Conservation (phyloP, 208 protist genomes). For the Leptomonas pyrrhocoris region DNA sequence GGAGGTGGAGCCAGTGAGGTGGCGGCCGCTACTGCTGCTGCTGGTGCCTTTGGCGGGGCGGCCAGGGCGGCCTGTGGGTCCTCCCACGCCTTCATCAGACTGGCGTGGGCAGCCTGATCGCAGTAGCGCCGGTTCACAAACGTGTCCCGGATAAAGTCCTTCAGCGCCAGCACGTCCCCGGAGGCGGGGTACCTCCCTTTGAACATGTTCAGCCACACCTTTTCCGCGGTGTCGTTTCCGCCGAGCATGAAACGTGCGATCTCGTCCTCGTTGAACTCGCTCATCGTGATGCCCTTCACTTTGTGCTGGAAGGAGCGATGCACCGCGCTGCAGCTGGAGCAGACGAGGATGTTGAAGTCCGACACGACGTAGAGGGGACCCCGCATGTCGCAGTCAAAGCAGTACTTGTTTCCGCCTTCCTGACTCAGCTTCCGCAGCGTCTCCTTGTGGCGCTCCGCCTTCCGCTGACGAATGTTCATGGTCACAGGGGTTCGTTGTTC, state of each 20-base stretch:
- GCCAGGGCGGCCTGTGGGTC: conserved; percentile 14
- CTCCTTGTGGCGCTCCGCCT: conserved; percentile 67
- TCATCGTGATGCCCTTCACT: conserved; percentile 89
- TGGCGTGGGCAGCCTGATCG: conserved; percentile 33
- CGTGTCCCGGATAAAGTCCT: conserved; percentile 45
- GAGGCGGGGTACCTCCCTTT: conserved; percentile 36
- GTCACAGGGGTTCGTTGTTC: neutral
- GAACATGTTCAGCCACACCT: conserved; percentile 65
- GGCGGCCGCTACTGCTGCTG: neutral
- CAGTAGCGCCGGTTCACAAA: conserved; percentile 45
- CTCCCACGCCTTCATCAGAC: conserved; percentile 40
- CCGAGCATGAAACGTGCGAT: conserved; percentile 47
- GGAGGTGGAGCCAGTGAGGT: neutral
- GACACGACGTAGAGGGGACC: conserved; percentile 80
- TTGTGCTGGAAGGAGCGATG: conserved; percentile 88
- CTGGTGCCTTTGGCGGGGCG: neutral
- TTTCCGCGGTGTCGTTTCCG: conserved; percentile 71
- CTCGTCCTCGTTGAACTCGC: conserved; percentile 81
- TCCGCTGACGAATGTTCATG: conserved; percentile 71
- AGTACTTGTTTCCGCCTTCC: conserved; percentile 68
- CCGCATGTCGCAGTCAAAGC: conserved; percentile 71
- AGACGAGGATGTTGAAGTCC: conserved; percentile 79
- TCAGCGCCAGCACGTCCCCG: conserved; percentile 48
- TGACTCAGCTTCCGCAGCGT: conserved; percentile 62
- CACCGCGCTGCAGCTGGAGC: conserved; percentile 77